Evolutionary conservation across 345 rosid genomes (phyloP), one percentile per base, ranked within the genome.

Genomic region (Populus nigra): DNA sequence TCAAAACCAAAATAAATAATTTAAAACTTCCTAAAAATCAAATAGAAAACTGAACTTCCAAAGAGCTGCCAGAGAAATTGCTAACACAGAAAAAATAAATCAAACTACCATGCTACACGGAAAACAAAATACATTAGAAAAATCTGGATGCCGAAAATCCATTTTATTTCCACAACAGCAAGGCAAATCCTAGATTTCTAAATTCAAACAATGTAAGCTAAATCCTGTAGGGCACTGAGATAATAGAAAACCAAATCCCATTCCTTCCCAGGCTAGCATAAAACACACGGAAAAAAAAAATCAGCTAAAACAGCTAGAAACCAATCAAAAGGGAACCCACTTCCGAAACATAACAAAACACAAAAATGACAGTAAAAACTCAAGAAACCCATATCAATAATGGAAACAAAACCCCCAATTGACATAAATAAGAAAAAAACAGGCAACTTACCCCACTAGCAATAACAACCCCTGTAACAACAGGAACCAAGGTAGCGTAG

Each of bases 391-490:
- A 2, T 23, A 41, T 12, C 33, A 2, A 11, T 7, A 9, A 69
- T 22, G 10, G 47, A 39, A 38, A 43, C 49, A 39, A 69, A 69
- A 23, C 3, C 20, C 15, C 35, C 3, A 45, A 23, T n/a, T 39
- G 25, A 73, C 13, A 17, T 20, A 12, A 50, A n/a, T n/a, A 57
- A 75, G 12, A 75, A 41, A 33, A 31, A 29, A 33, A 3, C 4
- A 49, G 31, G 59, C 11, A 13, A 61, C 85, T 45, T 85, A 94
- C 99, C 93, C 99, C 99, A 78, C 98, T 94, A n/a, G 99, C 99
- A 80, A 96, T 91, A 68, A 96, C 72, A 81, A 96, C 99, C 10
- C 99, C 99, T 20, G 97, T 85, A 59, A 96, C 99, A 7, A 96
- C 99, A 18, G 99, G 99, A 22, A 96, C 35, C 69, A 96, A 89